Percentiles rank a stretch among this genome's conserved stretches.
phyloP scores from a whole-genome alignment of 177 flowering plant genomes.

The Tripterygium wilfordii region DNA sequence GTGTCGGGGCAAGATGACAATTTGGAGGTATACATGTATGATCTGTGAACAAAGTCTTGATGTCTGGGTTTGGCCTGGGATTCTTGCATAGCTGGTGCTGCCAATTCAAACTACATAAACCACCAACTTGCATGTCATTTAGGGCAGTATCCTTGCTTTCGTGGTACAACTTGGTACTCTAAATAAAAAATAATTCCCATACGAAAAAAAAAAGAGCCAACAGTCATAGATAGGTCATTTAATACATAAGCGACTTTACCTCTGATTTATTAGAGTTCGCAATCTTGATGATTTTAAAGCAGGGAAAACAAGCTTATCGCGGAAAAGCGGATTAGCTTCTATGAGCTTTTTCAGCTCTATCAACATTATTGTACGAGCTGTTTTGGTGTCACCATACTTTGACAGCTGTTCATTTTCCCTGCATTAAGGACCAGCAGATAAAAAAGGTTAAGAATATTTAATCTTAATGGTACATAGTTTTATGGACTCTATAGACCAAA shows the following conservation, averaged over 20 bases:
- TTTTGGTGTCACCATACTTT: conserved; percentile 86
- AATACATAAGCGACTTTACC: too few relatives aligned
- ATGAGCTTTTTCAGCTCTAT: conserved; percentile 78
- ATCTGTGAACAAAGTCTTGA: conserved; percentile 79
- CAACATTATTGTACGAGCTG: conserved; percentile 86
- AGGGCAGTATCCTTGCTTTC: too few relatives aligned
- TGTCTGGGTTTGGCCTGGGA: conserved; percentile 87
- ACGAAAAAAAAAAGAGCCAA: too few relatives aligned
- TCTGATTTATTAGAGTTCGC: conserved; percentile 83
- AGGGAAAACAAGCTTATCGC: conserved; percentile 84
- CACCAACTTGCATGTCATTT: too few relatives aligned
- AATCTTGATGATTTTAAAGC: conserved; percentile 67
- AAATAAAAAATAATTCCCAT: too few relatives aligned
- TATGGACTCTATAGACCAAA: too few relatives aligned
- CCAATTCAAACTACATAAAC: conserved; percentile 75
- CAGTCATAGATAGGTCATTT: too few relatives aligned
- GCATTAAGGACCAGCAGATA: conserved; percentile 1
- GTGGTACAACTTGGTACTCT: too few relatives aligned
- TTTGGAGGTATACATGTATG: conserved; percentile 75
- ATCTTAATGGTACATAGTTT: too few relatives aligned
- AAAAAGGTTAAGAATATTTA: neutral
- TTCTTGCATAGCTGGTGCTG: conserved; percentile 95
- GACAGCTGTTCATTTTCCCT: conserved; percentile 96
- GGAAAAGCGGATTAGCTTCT: conserved; percentile 89
- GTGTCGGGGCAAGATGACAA: conserved; percentile 70